phyloP scores from a whole-genome alignment of 768 basidiomycete species.

The Gloeophyllum trabeum region DNA sequence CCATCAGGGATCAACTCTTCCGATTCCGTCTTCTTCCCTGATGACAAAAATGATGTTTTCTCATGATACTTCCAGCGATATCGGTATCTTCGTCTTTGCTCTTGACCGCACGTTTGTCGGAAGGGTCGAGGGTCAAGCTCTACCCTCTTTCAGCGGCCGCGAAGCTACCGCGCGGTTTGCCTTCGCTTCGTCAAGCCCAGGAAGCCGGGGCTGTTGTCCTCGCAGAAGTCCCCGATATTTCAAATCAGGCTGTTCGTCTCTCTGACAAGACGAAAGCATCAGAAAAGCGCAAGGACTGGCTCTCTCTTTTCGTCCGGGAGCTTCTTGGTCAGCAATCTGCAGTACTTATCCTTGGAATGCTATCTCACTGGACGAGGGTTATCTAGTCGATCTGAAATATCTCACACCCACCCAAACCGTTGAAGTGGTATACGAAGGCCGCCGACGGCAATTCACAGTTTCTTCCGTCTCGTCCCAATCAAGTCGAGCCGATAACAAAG shows the following conservation, averaged over 20 bases:
- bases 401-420: constrained; percentile 49
- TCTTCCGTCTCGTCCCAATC: constrained; percentile 27
- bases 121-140: constrained; percentile 37
- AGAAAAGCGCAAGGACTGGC: constrained; percentile 50
- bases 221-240: constrained; percentile 30
- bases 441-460: constrained; percentile 44
- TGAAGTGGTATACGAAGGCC: constrained; percentile 54
- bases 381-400: constrained; percentile 61
- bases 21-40: constrained; percentile 4
- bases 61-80: constrained; percentile 29
- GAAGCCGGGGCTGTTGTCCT: constrained; percentile 44
- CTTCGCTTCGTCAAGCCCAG: constrained; percentile 34
- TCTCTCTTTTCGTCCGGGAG: constrained; percentile 55
- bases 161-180: constrained; percentile 31
- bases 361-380: too few species aligned
- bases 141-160: constrained; percentile 28
- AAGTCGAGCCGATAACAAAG: constrained; percentile 10
- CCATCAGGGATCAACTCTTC: too few species aligned
- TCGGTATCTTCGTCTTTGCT: constrained; percentile 43
- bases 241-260: background rate
- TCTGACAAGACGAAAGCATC: background rate
- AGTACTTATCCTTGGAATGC: constrained; percentile 4
- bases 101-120: constrained; percentile 46
- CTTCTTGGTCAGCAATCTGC: constrained; percentile 35
- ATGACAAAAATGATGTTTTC: constrained; percentile 1